These are phyloP conservation scores for Arthrobotrys pseudoclavata DNA, from an alignment of 2,329 filamentous ascomycete species.

Conservation along the genomic window DNA sequence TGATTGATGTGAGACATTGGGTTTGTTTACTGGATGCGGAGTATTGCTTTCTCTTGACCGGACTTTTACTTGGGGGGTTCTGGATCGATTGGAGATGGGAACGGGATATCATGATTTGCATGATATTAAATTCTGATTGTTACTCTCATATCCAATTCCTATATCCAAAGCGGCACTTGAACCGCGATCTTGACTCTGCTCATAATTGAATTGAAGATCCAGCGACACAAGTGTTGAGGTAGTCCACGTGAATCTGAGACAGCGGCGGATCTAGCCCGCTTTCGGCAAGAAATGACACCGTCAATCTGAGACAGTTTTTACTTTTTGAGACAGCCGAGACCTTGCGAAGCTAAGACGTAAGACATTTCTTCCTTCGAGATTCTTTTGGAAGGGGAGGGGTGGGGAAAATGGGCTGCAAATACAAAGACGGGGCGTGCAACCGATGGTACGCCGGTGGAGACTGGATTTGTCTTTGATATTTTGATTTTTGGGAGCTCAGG, in stretches of 20 bases:
- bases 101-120: not conserved
- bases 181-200: not conserved
- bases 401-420: conserved; percentile 19
- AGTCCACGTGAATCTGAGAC: conserved; percentile 55
- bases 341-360: too few species aligned
- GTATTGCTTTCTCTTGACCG: not conserved
- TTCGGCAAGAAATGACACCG: conserved; percentile 27
- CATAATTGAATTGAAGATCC: not conserved
- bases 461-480: not conserved
- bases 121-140: not conserved
- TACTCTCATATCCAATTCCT: not conserved
- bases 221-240: not conserved
- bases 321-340: conserved; percentile 15
- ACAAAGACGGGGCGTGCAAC: not conserved
- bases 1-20: conserved; percentile 27
- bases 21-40: conserved; percentile 11
- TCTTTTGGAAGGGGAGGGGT: not conserved
- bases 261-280: conserved; percentile 36
- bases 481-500: not conserved
- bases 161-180: not conserved
- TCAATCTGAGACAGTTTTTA: conserved; percentile 47
- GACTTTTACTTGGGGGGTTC: not conserved
- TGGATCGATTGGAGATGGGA: not conserved
- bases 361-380: conserved; percentile 21
- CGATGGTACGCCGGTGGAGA: conserved; percentile 5